phyloP scores from a whole-genome alignment of 192 early-diverging fungal genomes.

The Umbelopsis sp. region DNA sequence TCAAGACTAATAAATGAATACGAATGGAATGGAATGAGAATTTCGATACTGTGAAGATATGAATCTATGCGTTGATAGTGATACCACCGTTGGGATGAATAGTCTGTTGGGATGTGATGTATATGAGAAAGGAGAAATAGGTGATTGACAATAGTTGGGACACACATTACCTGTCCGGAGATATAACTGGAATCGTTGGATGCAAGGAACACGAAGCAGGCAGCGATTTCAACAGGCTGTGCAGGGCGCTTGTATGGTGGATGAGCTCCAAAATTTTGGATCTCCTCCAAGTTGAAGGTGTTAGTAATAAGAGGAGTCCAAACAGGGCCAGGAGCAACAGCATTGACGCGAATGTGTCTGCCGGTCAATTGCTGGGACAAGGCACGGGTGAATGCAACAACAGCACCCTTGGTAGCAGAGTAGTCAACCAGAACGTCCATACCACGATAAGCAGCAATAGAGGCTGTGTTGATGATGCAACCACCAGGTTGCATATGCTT shows the following conservation, averaged over 20 bases:
- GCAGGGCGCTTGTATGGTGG: conserved; percentile 49
- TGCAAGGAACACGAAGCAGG: conserved; percentile 54
- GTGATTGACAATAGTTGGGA: background rate
- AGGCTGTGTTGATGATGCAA: conserved; percentile 53
- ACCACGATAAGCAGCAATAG: conserved; percentile 55
- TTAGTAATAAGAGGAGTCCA: conserved; percentile 56
- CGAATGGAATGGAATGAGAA: background rate
- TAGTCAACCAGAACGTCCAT: conserved; percentile 50
- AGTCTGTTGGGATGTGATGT: background rate
- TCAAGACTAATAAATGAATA: background rate
- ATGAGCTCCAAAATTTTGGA: conserved; percentile 48
- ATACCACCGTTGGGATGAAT: conserved; percentile 49
- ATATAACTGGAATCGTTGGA: conserved; percentile 46
- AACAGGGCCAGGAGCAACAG: conserved; percentile 56
- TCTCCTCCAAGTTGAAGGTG: conserved; percentile 41
- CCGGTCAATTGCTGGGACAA: conserved; percentile 45
- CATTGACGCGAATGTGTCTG: conserved; percentile 54
- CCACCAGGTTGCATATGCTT: conserved; percentile 44
- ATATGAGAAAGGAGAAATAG: background rate
- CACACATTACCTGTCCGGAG: conserved; percentile 36
- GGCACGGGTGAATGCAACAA: conserved; percentile 56
- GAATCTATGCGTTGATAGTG: conserved; percentile 26
- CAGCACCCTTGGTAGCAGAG: conserved; percentile 54
- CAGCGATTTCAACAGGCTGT: conserved; percentile 50
- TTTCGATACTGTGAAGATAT: conserved; percentile 20